Conservation (phyloP, 306 rosid species). For the Castanea mollissima region DNA sequence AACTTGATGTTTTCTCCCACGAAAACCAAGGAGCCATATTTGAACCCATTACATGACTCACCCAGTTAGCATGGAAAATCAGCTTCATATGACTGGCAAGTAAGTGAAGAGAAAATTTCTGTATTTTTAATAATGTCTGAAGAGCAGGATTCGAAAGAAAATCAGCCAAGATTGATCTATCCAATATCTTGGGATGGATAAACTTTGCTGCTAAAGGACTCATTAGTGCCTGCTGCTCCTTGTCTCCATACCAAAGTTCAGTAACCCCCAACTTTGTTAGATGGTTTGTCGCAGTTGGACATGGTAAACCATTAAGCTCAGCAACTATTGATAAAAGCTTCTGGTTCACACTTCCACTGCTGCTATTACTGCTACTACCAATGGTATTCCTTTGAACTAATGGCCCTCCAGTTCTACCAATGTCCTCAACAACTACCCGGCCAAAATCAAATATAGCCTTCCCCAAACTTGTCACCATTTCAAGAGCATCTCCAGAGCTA, state of each 20-base stretch:
- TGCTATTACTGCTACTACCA: constrained; percentile 34
- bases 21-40: constrained; percentile 94
- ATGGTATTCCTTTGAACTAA: constrained; percentile 41
- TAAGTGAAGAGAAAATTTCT: constrained; percentile 62
- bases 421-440: constrained; percentile 92
- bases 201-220: constrained; percentile 73
- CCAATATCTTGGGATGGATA: constrained; percentile 73
- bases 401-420: constrained; percentile 80
- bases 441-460: constrained; percentile 92
- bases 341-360: constrained; percentile 43
- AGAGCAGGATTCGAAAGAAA: constrained; percentile 52
- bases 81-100: constrained; percentile 77
- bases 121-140: constrained; percentile 62
- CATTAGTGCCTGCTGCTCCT: constrained; percentile 83
- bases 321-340: constrained; percentile 53
- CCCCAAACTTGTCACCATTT: constrained; percentile 94
- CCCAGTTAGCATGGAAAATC: constrained; percentile 84
- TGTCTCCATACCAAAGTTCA: constrained; percentile 90
- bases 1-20: constrained; percentile 72
- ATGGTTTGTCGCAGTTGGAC: constrained; percentile 78
- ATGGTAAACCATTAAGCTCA: constrained; percentile 90
- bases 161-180: constrained; percentile 62
- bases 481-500: constrained; percentile 98
- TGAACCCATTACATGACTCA: constrained; percentile 72
- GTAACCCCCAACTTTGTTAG: constrained; percentile 61